Conservation (phyloP, 768 basidiomycete genomes). For the Porpolomopsis calyptriformis region DNA sequence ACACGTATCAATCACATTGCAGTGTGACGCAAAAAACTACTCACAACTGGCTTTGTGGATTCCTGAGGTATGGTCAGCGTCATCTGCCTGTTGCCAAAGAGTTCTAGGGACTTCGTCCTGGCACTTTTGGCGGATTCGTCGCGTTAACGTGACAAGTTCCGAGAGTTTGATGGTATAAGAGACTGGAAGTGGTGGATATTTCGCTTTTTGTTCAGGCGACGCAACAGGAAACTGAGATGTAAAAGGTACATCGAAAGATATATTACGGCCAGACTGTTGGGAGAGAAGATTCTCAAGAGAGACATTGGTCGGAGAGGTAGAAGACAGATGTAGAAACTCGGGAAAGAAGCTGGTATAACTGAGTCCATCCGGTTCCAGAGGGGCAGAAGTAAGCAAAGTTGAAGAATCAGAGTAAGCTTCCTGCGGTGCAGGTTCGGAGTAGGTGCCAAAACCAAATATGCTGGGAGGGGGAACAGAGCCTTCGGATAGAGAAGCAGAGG, state of each 20-base stretch:
- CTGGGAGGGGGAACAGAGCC: neutral
- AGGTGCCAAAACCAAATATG: neutral
- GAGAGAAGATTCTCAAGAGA: neutral
- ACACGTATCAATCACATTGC: neutral
- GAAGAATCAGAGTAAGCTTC: neutral
- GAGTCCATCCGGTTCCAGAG: neutral
- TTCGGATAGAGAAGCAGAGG: neutral
- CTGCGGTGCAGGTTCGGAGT: neutral
- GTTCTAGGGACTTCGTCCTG: neutral
- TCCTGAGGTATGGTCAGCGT: neutral
- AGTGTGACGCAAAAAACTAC: neutral
- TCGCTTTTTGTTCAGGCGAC: neutral
- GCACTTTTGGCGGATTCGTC: neutral
- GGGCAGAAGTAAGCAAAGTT: neutral
- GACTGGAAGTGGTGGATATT: neutral
- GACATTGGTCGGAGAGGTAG: neutral
- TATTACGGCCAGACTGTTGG: neutral
- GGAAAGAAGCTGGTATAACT: neutral
- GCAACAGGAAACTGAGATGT: neutral
- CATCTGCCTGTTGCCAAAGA: neutral
- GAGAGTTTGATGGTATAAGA: slow-evolving; percentile 2
- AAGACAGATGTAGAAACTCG: slow-evolving; percentile 2
- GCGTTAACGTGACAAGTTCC: neutral
- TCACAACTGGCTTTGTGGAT: neutral
- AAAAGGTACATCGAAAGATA: neutral